Evolutionary conservation across 2,329 filamentous ascomycete species (phyloP), one percentile per base, ranked within the genome.

Genomic region (Cephalotrichum gorgonifer): DNA sequence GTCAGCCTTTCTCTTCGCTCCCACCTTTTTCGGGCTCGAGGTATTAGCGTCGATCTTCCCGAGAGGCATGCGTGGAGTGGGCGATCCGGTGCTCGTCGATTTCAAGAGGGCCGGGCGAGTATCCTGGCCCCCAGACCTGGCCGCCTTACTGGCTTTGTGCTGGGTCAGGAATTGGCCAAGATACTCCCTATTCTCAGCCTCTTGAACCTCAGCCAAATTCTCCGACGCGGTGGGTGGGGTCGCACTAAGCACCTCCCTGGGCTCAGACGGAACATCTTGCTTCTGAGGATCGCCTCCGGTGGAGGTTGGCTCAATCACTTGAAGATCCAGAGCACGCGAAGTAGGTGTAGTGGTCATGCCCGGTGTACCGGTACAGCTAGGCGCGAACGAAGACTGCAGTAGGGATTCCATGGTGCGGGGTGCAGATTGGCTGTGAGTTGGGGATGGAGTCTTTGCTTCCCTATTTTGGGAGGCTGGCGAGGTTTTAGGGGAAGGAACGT

Each of bases 71-170:
- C 47, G 47, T 9, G 45, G 45, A 12, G 33, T 30, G 22, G 47
- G 47, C 9, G 47, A 49, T n/a, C 47, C 47, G 7, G 47, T 49
- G 47, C 25, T 31, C 12, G 23, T 35, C 11, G 39, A 30, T 14
- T 8, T 14, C 11, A 20, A 15, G 6, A 20, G 17, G 20, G 12
- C 25, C 17, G 17, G 15, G 7, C 23, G 27, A 43, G 6, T 27
- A 12, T 23, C 35, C 35, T 39, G n/a, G 15, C 6, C 39, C n/a
- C 26, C 27, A 9, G 27, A 26, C 17, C 20, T 20, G 26, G 47
- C 47, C 15, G 47, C 47, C 45, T 47, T 47, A 47, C 45, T 41
- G 15, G 45, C 45, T n/a, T 41, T 39, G 9, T 47, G 45, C 23
- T 47, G 33, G 8, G 11, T 47, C 12, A 47, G 20, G 20, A 47